Evolutionary conservation across 202 grass and related monocot species (phyloP).

Genomic region (Dendrocalamus latiflorus): DNA sequence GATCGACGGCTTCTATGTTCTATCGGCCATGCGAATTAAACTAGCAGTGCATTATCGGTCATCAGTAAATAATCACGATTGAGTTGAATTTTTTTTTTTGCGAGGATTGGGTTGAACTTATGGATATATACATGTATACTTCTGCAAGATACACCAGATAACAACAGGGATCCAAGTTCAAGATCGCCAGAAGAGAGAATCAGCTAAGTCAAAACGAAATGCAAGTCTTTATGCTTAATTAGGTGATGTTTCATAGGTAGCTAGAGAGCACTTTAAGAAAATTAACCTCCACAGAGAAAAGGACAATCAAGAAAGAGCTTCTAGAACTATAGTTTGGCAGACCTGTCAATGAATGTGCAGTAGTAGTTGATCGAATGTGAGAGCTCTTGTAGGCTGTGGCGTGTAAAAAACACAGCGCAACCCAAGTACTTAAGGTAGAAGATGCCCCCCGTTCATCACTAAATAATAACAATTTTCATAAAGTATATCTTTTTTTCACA

Average conservation of each 20-base stretch:
- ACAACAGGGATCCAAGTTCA: neutral
- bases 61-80: neutral
- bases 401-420: neutral
- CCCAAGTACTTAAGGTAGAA: neutral
- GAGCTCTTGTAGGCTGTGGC: neutral
- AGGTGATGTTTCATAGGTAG: constrained; percentile 1
- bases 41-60: neutral
- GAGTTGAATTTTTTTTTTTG: neutral
- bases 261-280: neutral
- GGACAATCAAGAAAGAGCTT: neutral
- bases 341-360: neutral
- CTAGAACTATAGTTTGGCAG: constrained; percentile 23
- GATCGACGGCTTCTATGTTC: neutral
- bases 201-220: neutral
- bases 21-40: neutral
- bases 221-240: neutral
- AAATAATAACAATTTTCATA: neutral
- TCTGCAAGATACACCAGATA: neutral
- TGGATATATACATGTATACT: neutral
- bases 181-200: neutral
- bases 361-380: neutral
- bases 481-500: neutral
- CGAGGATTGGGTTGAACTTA: too few relatives aligned
- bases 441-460: neutral
- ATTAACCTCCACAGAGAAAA: neutral